Base-by-base conservation (phyloP, 768 basidiomycete species). In the Serendipita sp. region DNA sequence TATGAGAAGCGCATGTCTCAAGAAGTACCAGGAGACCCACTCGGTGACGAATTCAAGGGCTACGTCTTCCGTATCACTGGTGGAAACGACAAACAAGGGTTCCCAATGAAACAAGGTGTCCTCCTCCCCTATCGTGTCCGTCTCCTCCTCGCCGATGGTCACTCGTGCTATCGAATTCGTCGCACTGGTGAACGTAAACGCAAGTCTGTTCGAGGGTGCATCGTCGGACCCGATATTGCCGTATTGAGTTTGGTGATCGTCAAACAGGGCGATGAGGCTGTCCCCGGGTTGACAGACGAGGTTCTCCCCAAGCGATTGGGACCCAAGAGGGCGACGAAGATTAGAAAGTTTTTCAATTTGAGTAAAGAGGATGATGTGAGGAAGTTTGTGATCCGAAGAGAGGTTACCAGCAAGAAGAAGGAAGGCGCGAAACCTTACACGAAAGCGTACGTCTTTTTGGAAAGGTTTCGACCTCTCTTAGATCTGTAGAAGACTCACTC, bases 61-160 rank as follows among this genome's bases (percentile, higher is more conserved):
- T 97, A 96, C 79, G 78, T 97, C 75, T 84, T 96, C 82, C 87
- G 92, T 72, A 89, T 99, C 80, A 94, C 91, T 35, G 94, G 94
- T 71, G 92, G 95, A 68, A 97, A 97, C 81, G 93, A 97, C 85
- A 92, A 92, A 80, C 91, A 94, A 76, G 92, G 93, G 73, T 95
- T 96, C 83, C 92, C 93, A 56, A 96, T 97, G 92, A 98, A 98
- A 78, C 95, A 99, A 79, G 94, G 95, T 79, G 89, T 97, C 70
- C 88, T 98, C 67, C 83, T 95, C 72, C 91, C 91, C 66, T 74
- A 91, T 79, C 93, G 95, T 83, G 91, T 94, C 71, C 81, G 84
- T 67, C 88, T 99, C 69, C 89, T 98, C 72, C 89, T 99, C 74
- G 71, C 89, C 68, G 90, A 95, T 75, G 93, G 93, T 63, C 95